phyloP scores from a whole-genome alignment of 1,284 basidiomycete genomes.

The Fomitopsis schrenkii region DNA sequence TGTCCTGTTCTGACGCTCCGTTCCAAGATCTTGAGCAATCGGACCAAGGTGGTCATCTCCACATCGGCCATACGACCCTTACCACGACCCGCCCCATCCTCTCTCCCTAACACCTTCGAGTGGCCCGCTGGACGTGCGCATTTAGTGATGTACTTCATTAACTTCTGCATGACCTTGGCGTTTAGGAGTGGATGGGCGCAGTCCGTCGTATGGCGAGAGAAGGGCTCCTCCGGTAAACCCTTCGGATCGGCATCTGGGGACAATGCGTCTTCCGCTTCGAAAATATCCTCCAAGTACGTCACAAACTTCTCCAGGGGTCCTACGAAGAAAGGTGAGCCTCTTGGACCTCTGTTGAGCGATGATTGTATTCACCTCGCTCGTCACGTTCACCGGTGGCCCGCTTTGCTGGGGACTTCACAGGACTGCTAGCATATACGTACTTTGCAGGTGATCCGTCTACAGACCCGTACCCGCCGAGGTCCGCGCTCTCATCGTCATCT shows the following conservation, averaged over 20 bases:
- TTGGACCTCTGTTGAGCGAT: neutral
- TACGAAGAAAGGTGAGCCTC: conserved; percentile 24
- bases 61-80: conserved; percentile 61
- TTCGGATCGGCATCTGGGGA: conserved; percentile 55
- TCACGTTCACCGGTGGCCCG: conserved; percentile 69
- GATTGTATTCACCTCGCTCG: conserved; percentile 55
- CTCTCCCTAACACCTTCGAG: conserved; percentile 38
- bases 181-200: conserved; percentile 57
- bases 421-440: conserved; percentile 23
- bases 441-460: conserved; percentile 39
- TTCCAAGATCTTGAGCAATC: conserved; percentile 74
- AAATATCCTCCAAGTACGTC: conserved; percentile 76
- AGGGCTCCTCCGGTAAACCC: conserved; percentile 62
- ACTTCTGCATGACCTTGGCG: conserved; percentile 57
- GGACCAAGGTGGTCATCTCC: conserved; percentile 54
- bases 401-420: conserved; percentile 44
- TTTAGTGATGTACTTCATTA: conserved; percentile 63
- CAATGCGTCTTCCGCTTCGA: conserved; percentile 84
- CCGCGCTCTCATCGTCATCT: conserved; percentile 37
- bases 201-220: conserved; percentile 58
- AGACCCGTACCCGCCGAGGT: conserved; percentile 59
- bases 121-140: conserved; percentile 63
- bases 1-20: conserved; percentile 72
- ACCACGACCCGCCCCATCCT: conserved; percentile 40
- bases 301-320: conserved; percentile 73